Conservation (phyloP, 2,329 filamentous ascomycete species). For the Trichoderma atrobrunneum region DNA sequence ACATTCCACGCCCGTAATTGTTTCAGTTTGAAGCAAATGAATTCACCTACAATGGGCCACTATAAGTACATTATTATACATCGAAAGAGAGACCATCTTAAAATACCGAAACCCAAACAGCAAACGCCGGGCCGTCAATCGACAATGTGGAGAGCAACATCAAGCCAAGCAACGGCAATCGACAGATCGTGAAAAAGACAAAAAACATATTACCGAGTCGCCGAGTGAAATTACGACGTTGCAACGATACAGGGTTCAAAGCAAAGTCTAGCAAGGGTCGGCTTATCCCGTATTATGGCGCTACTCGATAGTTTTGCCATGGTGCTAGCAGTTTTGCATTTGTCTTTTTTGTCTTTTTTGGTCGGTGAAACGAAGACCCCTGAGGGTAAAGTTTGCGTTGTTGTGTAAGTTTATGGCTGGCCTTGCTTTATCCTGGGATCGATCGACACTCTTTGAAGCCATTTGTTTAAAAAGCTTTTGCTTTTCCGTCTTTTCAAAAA, state of each 20-base stretch:
- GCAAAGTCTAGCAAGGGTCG: neutral
- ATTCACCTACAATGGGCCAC: too few relatives aligned
- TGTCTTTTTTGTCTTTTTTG: neutral
- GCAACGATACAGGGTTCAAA: neutral
- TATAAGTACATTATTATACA: too few relatives aligned
- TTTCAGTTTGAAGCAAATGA: neutral
- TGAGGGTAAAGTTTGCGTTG: neutral
- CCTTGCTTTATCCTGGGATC: neutral
- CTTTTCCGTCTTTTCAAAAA: neutral
- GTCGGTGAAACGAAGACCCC: neutral
- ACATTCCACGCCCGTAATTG: neutral
- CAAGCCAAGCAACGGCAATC: neutral
- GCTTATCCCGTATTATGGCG: neutral
- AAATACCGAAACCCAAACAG: neutral
- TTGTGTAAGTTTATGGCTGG: neutral
- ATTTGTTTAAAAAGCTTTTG: neutral
- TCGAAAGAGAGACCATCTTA: accelerated
- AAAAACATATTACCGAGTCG: neutral
- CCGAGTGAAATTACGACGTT: conserved; percentile 11
- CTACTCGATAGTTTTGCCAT: neutral
- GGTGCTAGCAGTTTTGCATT: neutral
- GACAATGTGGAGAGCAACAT: neutral
- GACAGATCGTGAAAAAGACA: neutral
- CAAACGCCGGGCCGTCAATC: neutral
- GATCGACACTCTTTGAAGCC: neutral